Base-by-base conservation (phyloP, 202 grass and related monocot genomes). In the Zoysia matrella region DNA sequence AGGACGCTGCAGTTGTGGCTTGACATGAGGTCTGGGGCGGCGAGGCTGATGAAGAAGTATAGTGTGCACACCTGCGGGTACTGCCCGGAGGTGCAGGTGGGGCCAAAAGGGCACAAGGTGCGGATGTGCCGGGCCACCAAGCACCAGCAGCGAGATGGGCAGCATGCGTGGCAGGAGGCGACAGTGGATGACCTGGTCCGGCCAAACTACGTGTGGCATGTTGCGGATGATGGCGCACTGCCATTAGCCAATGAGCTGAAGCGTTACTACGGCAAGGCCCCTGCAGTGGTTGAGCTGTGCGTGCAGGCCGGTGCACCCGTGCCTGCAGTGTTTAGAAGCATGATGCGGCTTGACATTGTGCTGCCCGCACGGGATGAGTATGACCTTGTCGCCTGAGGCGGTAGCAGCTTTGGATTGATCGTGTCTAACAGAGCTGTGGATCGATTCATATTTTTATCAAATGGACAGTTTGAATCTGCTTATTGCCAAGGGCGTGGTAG, bases 211-310 rank as follows among this genome's bases (percentile, higher is more conserved):
- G 90, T 91, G 45, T 93, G 90, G 93, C 93, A 91, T 15, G 86
- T 85, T 41, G 11, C 48, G 0, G 73, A 80, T 36, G 55, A 7
- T 2, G 68, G 5, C 55, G 63, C 42, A 3, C 49, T 8, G 16
- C 57, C 80, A 2, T 70, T 91, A 0, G 73, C 53, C 1, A 97
- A 97, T 65, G 88, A 93, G 70, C 78, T 97, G 6, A 92, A 92
- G 86, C 75, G 88, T 69, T 96, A 93, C 90, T 89, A 91, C 13
- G 93, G 93, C 51, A 96, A 96, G 83, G 88, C 86, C 39, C 93
- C 90, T 2, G 83, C 90, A 8, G 44, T 87, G 40, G 86, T 91
- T 65, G 90, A 89, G 70, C 86, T 97, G 2, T 91, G 88, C 8
- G 83, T 90, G 54, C 88, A 79, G 7, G 86, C 83, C 4, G 88